Evolutionary conservation across 2,329 filamentous ascomycete genomes (phyloP), one percentile per base, ranked within the genome.

Genomic region (Penicillium sp.): DNA sequence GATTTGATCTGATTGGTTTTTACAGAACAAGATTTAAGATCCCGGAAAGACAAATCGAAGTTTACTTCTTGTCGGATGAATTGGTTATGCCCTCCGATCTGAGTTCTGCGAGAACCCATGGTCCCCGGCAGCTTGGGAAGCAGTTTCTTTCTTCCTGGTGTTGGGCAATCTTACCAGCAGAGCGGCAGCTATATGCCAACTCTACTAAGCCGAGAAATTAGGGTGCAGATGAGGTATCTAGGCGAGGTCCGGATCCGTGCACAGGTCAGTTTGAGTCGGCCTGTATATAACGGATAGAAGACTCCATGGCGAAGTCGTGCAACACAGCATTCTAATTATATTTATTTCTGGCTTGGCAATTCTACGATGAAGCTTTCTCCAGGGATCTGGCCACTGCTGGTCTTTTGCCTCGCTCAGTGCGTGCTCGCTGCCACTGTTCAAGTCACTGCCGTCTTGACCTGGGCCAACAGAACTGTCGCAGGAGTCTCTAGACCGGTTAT

Each of bases 401-500:
- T 45, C 31, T 15, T 58, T 5, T 56, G 42, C 23, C 42, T 60
- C 8, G 38, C 47, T 4, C 46, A 59, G 37, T 58, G 51, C 47
- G 48, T 29, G 6, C 43, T 44, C 15, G 54, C 56, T 1, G 54
- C 50, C 8, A 55, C 54, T 1, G 54, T 59, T 2, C 52, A 52
- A 37, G 60, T 61, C 44, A 46, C 59, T n/a, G 41, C 55, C 20
- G 42, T 37, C 20, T 44, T 66, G 29, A 65, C 64, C 8, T 67
- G 61, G 58, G 56, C 57, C 3, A 52, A 59, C n/a, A 42, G 48
- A 20, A 55, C 49, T 3, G 54, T 64, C 12, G 60, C 62, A 23
- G 64, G 65, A 20, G 48, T 57, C 13, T 44, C 54, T 5, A 57
- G 62, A 40, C 59, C 56, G 28, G 50, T 58, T 6, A 65, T 66